Evolutionary conservation across 148 eudicot species (phyloP).

Genomic region (Cornus suecica): DNA sequence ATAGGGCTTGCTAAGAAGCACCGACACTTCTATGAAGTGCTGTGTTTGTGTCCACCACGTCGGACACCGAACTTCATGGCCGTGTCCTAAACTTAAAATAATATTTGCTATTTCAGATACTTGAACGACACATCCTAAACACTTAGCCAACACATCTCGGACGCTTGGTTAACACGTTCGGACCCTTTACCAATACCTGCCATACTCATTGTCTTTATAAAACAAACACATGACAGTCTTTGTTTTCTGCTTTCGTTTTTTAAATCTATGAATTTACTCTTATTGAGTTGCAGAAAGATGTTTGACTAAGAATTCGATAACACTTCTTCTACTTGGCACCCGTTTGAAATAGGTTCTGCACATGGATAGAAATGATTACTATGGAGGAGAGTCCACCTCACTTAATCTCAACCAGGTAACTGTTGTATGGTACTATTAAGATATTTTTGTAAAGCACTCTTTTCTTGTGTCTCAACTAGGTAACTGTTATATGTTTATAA

Average conservation of each 20-base stretch:
- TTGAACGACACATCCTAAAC: too few species aligned
- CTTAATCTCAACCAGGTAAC: conserved; percentile 49
- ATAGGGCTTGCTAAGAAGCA: not conserved
- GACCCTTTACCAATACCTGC: too few species aligned
- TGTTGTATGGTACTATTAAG: not conserved
- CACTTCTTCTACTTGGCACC: not conserved
- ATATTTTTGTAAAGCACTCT: not conserved
- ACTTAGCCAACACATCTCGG: too few species aligned
- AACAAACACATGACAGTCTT: too few species aligned
- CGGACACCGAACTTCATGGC: too few species aligned
- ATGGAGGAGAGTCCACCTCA: conserved; percentile 60
- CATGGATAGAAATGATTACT: conserved; percentile 64
- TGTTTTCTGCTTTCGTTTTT: not conserved
- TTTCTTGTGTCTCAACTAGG: too few species aligned
- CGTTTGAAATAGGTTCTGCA: conserved; percentile 43
- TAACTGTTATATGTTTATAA: too few species aligned
- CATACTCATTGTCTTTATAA: too few species aligned
- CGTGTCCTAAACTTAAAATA: too few species aligned
- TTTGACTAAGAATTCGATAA: not conserved
- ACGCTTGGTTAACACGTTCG: too few species aligned
- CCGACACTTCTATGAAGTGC: not conserved
- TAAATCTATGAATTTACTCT: not conserved
- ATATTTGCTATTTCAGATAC: too few species aligned
- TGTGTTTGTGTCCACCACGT: too few species aligned
- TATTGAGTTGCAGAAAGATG: not conserved